A percentile compares a stretch with the other conserved stretches of the same genome.
These are phyloP conservation scores for Hypomyces perniciosus DNA, from an alignment of 2,329 filamentous ascomycete genomes.

Conservation along the genomic window DNA sequence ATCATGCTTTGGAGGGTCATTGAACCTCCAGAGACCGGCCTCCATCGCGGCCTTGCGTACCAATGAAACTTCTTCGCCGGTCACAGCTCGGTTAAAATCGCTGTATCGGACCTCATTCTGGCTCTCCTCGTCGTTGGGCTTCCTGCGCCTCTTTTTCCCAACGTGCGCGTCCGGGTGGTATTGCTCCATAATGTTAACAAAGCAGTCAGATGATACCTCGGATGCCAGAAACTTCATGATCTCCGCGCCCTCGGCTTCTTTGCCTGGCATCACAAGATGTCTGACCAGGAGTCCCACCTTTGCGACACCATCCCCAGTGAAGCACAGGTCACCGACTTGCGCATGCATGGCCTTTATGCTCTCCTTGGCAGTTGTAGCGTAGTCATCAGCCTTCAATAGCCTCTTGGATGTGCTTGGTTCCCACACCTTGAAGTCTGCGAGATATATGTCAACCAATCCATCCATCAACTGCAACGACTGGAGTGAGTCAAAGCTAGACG, in stretches of 20 bases:
- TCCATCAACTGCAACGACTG: conserved; percentile 68
- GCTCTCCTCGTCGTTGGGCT: conserved; percentile 19
- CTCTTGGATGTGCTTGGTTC: conserved; percentile 57
- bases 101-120: conserved; percentile 55
- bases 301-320: conserved; percentile 74
- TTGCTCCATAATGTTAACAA: conserved; percentile 86
- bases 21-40: conserved; percentile 73
- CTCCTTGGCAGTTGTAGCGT: conserved; percentile 64
- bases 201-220: conserved; percentile 67
- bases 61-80: conserved; percentile 55
- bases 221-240: conserved; percentile 73
- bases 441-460: conserved; percentile 76
- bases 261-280: conserved; percentile 80
- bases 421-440: conserved; percentile 89
- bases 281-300: conserved; percentile 70
- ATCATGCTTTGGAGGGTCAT: conserved; percentile 53
- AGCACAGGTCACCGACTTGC: conserved; percentile 78
- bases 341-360: conserved; percentile 74
- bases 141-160: conserved; percentile 53
- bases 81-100: conserved; percentile 66
- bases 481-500: conserved; percentile 71
- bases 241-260: conserved; percentile 63
- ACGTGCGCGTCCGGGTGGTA: conserved; percentile 78
- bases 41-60: conserved; percentile 63
- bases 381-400: conserved; percentile 73